phyloP scores from a whole-genome alignment of 306 rosid genomes.

The Pyrus betulifolia region DNA sequence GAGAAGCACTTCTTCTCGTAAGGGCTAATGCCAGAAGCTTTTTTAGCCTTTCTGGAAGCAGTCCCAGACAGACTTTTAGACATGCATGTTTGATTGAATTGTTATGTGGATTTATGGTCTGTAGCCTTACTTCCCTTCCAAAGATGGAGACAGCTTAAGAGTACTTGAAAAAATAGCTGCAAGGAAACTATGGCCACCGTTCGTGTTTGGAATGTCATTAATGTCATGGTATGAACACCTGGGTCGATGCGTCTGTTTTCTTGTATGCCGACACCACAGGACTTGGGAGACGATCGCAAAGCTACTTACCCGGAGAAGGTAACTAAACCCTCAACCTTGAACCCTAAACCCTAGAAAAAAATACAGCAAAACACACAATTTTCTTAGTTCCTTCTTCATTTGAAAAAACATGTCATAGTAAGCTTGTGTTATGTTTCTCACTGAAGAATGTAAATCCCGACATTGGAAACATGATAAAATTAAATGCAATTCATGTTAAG shows the following conservation, averaged over 20 bases:
- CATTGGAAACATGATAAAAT: too few species aligned
- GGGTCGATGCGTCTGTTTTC: conserved; percentile 62
- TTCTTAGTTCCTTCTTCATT: neutral
- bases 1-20: too few species aligned
- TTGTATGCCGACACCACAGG: conserved; percentile 71
- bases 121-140: conserved; percentile 66
- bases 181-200: conserved; percentile 65
- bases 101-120: neutral
- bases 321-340: neutral
- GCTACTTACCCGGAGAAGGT: conserved; percentile 49
- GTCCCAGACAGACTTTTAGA: neutral
- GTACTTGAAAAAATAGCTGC: conserved; percentile 48
- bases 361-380: neutral
- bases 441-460: too few species aligned
- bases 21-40: too few species aligned
- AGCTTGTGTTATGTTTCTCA: neutral
- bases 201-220: conserved; percentile 50
- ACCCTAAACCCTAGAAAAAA: too few species aligned
- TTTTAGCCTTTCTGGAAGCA: too few species aligned
- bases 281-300: conserved; percentile 53
- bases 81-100: too few species aligned
- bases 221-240: conserved; percentile 91
- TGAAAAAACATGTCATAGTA: neutral
- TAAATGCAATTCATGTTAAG: too few species aligned
- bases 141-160: conserved; percentile 33